Percentiles rank a stretch among this genome's conserved stretches.
Evolutionary conservation across 768 basidiomycete genomes (phyloP).

Genomic region (Mycena vulgaris): DNA sequence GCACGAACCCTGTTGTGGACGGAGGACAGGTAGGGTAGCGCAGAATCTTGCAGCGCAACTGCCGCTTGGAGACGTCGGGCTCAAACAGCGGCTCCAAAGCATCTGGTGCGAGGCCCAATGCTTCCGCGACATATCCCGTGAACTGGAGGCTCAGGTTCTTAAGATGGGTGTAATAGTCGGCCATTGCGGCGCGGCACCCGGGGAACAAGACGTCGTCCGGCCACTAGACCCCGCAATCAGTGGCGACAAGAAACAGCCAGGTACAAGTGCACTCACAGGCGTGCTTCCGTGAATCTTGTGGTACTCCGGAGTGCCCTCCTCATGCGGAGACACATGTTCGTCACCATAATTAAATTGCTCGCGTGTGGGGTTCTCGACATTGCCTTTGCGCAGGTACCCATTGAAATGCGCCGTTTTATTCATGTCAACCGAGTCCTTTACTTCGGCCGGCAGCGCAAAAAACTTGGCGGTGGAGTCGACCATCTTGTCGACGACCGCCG

Average conservation of each 20-base stretch:
- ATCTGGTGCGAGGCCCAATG: constrained; percentile 32
- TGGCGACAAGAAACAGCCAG: not conserved
- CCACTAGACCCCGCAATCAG: constrained; percentile 21
- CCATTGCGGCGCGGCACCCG: constrained; percentile 29
- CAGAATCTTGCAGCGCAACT: constrained; percentile 38
- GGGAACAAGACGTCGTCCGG: constrained; percentile 34
- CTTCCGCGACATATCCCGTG: constrained; percentile 31
- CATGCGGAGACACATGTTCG: not conserved
- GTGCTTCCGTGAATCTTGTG: constrained; percentile 32
- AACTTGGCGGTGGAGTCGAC: constrained; percentile 61
- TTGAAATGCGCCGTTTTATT: constrained; percentile 67
- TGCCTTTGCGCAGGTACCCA: constrained; percentile 58
- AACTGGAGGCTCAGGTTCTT: constrained; percentile 29
- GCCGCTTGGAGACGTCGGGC: constrained; percentile 29
- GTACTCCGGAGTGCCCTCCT: constrained; percentile 30
- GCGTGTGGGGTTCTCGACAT: constrained; percentile 33
- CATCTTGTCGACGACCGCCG: constrained; percentile 55
- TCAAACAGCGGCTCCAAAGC: constrained; percentile 32
- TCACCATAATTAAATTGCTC: constrained; percentile 39
- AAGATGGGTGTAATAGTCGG: constrained; percentile 27
- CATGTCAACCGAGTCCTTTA: constrained; percentile 64
- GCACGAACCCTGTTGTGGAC: constrained; percentile 25
- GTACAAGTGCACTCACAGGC: constrained; percentile 12
- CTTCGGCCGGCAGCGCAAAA: constrained; percentile 63
- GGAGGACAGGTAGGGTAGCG: constrained; percentile 28